Percentiles rank a stretch among this genome's conserved stretches.
Conservation (phyloP, 1,284 basidiomycete genomes). For the Ustilago cynodontis region DNA sequence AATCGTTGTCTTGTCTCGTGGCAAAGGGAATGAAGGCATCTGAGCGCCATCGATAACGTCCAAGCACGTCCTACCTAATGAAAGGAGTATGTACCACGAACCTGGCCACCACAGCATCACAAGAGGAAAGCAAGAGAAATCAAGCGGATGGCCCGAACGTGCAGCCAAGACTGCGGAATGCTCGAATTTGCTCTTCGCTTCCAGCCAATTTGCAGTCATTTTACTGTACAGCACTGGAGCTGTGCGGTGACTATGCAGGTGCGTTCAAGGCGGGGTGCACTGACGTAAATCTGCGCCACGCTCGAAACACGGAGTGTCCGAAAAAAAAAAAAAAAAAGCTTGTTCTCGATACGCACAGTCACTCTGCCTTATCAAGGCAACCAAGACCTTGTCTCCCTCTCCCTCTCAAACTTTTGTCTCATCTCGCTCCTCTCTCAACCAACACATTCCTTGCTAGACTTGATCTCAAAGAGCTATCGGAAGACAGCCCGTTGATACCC, state of each 20-base stretch:
- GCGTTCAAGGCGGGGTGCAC: slow-evolving; percentile 2
- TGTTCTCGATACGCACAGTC: slow-evolving; percentile 17
- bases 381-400: background rate
- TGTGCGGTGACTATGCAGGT: slow-evolving; percentile 26
- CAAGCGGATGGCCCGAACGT: slow-evolving; percentile 12
- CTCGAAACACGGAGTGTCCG: slow-evolving; percentile 1
- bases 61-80: background rate
- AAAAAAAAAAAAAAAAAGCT: too few species aligned
- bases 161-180: slow-evolving; percentile 14
- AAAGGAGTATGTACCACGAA: too few species aligned
- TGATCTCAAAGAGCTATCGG: background rate
- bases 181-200: slow-evolving; percentile 12
- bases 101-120: slow-evolving; percentile 2
- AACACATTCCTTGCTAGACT: background rate
- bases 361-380: slow-evolving; percentile 1
- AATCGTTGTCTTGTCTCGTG: too few species aligned
- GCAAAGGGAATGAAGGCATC: background rate
- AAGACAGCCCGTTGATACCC: background rate
- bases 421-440: background rate
- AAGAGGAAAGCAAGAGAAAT: background rate
- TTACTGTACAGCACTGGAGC: slow-evolving; percentile 15
- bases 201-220: slow-evolving; percentile 1
- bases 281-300: slow-evolving; percentile 8
- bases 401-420: background rate
- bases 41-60: background rate